Percentiles rank a stretch among this genome's conserved stretches.
phyloP scores from a whole-genome alignment of 306 rosid genomes.

The Mimosa bimucronata region DNA sequence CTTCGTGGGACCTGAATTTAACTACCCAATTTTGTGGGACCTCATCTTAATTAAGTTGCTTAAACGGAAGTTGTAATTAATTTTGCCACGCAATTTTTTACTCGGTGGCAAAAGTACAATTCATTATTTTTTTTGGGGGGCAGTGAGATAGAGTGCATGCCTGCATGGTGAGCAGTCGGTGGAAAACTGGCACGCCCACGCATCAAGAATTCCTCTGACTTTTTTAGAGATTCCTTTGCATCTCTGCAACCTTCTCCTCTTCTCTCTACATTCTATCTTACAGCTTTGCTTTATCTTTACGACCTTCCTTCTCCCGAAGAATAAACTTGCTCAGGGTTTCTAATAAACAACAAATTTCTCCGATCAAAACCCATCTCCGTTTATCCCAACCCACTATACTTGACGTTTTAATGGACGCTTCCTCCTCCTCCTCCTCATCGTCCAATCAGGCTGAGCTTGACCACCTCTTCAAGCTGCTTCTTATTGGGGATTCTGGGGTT shows the following conservation, averaged over 20 bases:
- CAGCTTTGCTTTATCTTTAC: not conserved
- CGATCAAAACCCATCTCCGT: constrained; percentile 8
- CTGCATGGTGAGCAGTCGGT: not conserved
- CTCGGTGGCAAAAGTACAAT: too few relatives aligned
- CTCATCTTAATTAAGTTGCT: too few relatives aligned
- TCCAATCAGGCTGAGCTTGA: constrained; percentile 66
- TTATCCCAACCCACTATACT: not conserved
- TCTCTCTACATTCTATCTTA: not conserved
- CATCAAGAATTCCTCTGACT: not conserved
- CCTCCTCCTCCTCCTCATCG: constrained; percentile 62
- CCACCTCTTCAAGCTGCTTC: constrained; percentile 74
- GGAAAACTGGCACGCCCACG: constrained; percentile 8
- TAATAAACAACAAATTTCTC: not conserved
- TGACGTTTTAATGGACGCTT: constrained; percentile 50
- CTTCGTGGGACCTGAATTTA: too few relatives aligned
- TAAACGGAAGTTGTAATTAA: too few relatives aligned
- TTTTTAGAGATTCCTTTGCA: constrained; percentile 28
- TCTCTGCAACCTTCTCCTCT: constrained; percentile 35
- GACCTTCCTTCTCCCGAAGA: constrained; percentile 1
- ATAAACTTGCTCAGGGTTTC: not conserved
- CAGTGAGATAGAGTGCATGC: not conserved
- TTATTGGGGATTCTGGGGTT: constrained; percentile 87
- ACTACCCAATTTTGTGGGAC: too few relatives aligned
- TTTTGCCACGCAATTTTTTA: too few relatives aligned
- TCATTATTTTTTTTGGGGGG: too few relatives aligned